A percentile compares a stretch with the other conserved stretches of the same genome.
These are phyloP conservation scores for Dactylorhiza incarnata DNA, from an alignment of 106 monocot species.

Conservation along the genomic window DNA sequence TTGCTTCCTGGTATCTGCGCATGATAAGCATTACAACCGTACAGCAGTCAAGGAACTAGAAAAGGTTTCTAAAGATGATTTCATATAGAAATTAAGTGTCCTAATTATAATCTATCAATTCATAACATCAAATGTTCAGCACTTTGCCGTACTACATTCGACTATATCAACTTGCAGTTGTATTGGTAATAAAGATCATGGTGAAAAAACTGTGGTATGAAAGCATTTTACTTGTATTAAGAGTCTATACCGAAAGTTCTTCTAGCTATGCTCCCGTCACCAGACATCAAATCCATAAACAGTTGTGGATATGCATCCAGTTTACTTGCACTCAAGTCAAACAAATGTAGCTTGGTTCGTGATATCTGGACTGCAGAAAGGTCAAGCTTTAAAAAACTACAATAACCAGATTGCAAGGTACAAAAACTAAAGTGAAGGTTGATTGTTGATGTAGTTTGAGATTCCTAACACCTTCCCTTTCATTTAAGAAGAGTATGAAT, in stretches of 20 bases:
- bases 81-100: not conserved
- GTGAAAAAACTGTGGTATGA: not conserved
- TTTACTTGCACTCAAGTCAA: conserved; percentile 44
- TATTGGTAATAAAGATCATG: not conserved
- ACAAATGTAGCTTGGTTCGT: conserved; percentile 45
- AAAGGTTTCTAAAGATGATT: not conserved
- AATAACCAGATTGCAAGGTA: not conserved
- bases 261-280: conserved; percentile 61
- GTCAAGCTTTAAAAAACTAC: conserved; percentile 44
- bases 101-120: not conserved
- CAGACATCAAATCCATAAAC: conserved; percentile 53
- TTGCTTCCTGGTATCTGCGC: too few species aligned
- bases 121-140: not conserved
- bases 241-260: conserved; percentile 68
- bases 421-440: not conserved
- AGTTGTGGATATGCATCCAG: conserved; percentile 42
- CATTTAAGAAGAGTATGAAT: not conserved
- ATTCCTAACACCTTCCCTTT: not conserved
- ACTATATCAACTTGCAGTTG: not conserved
- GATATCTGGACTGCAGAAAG: conserved; percentile 94
- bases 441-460: not conserved
- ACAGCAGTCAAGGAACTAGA: not conserved
- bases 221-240: not conserved
- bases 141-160: not conserved
- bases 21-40: too few species aligned